Evolutionary conservation across 2,329 filamentous ascomycete species (phyloP).

Genomic region (Colletotrichum kahawae): DNA sequence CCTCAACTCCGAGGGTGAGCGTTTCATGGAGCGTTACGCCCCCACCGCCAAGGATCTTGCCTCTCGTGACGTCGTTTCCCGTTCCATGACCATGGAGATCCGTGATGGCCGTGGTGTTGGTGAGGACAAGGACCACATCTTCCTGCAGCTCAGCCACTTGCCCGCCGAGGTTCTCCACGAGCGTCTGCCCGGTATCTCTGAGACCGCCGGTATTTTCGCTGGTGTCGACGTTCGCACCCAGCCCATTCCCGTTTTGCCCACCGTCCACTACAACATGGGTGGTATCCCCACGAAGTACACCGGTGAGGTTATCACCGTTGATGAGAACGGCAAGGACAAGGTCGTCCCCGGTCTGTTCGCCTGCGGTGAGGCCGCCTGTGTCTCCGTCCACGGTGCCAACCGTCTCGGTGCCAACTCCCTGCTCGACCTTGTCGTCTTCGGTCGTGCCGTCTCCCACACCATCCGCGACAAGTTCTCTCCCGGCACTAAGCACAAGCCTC

Average conservation of each 20-base stretch:
- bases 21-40: conserved; percentile 99
- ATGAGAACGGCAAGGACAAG: conserved; percentile 86
- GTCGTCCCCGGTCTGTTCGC: conserved; percentile 94
- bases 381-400: conserved; percentile 98
- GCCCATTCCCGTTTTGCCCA: conserved; percentile 94
- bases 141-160: conserved; percentile 95
- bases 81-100: conserved; percentile 98
- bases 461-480: conserved; percentile 94
- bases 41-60: conserved; percentile 98
- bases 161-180: conserved; percentile 92
- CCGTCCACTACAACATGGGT: conserved; percentile 99
- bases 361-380: conserved; percentile 95
- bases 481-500: conserved; percentile 78
- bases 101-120: conserved; percentile 97
- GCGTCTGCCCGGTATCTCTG: conserved; percentile 96
- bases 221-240: conserved; percentile 97
- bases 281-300: conserved; percentile 98
- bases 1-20: conserved; percentile 96
- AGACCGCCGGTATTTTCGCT: conserved; percentile 96
- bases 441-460: conserved; percentile 94
- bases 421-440: conserved; percentile 96
- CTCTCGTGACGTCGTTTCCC: conserved; percentile 92
- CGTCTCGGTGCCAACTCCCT: conserved; percentile 98
- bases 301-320: conserved; percentile 90
- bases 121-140: conserved; percentile 97